Percentiles rank a stretch among this genome's conserved stretches.
Conservation (phyloP, 2,329 filamentous ascomycete genomes). For the Fusarium sp. region DNA sequence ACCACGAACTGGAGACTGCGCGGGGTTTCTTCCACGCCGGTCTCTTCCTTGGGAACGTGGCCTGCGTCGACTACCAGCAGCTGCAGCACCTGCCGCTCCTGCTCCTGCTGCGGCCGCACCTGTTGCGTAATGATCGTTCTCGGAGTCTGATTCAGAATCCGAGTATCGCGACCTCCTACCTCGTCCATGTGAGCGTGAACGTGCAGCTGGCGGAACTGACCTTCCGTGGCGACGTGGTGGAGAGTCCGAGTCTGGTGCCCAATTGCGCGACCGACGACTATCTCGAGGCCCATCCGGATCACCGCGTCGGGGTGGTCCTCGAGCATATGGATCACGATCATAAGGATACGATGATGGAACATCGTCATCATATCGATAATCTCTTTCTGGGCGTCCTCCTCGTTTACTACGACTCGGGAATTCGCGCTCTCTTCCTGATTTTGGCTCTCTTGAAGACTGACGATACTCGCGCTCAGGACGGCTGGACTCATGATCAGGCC, state of each 20-base stretch:
- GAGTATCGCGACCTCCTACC: conserved; percentile 26
- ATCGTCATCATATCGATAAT: conserved; percentile 21
- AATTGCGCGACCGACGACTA: conserved; percentile 3
- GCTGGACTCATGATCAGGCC: conserved; percentile 24
- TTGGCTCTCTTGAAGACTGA: conserved; percentile 21
- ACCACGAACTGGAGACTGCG: conserved; percentile 39
- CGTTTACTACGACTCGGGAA: conserved; percentile 23
- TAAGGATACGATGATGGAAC: conserved; percentile 18
- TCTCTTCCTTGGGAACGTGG: conserved; percentile 44
- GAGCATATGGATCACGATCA: conserved; percentile 17
- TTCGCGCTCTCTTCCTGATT: conserved; percentile 23
- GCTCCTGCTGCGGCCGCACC: conserved; percentile 14
- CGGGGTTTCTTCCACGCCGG: conserved; percentile 18
- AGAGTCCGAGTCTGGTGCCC: conserved; percentile 19
- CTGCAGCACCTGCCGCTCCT: conserved; percentile 19
- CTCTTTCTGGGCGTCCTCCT: conserved; percentile 16
- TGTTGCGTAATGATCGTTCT: conserved; percentile 27
- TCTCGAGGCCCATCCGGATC: conserved; percentile 19
- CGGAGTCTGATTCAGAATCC: conserved; percentile 37
- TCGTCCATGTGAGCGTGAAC: conserved; percentile 31
- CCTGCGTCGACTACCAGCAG: conserved; percentile 28
- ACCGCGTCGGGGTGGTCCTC: conserved; percentile 3
- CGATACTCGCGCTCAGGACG: conserved; percentile 19
- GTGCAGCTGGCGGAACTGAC: conserved; percentile 23
- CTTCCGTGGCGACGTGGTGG: conserved; percentile 33